These are phyloP conservation scores for Inonotus hispidus DNA, from an alignment of 1,284 basidiomycete genomes.

Conservation along the genomic window DNA sequence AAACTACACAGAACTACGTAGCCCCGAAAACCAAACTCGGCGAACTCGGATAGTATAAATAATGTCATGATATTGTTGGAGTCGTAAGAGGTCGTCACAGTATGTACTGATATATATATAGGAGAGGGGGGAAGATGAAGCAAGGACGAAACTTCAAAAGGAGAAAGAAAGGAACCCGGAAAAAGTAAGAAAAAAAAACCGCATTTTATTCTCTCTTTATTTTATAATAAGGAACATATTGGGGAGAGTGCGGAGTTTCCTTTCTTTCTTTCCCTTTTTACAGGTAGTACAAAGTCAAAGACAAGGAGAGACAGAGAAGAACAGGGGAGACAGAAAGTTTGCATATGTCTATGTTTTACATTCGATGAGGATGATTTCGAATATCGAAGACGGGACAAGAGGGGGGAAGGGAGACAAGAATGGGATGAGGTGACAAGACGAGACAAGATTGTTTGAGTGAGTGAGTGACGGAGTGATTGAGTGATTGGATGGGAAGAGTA, in stretches of 20 bases:
- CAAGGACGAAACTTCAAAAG: too few species aligned
- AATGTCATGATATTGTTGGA: too few species aligned
- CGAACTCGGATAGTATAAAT: too few species aligned
- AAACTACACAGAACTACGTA: too few species aligned
- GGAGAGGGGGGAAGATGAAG: too few species aligned
- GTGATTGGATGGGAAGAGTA: neutral
- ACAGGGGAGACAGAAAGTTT: neutral
- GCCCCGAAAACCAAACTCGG: too few species aligned
- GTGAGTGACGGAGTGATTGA: neutral
- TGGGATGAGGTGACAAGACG: neutral
- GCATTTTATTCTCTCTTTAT: neutral
- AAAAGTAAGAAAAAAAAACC: neutral
- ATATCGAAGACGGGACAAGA: neutral
- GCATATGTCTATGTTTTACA: slow-evolving; percentile 22
- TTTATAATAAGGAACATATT: neutral
- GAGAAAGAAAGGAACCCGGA: too few species aligned
- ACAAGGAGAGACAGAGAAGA: neutral
- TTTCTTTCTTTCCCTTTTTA: neutral
- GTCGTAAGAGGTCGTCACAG: too few species aligned
- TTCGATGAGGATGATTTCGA: slow-evolving; percentile 11
- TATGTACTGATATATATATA: too few species aligned
- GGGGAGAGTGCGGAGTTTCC: too few species aligned
- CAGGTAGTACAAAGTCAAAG: neutral
- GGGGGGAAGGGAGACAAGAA: neutral
- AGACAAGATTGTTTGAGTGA: neutral